phyloP scores from a whole-genome alignment of 768 basidiomycete species.

The Rubroboletus satanas region DNA sequence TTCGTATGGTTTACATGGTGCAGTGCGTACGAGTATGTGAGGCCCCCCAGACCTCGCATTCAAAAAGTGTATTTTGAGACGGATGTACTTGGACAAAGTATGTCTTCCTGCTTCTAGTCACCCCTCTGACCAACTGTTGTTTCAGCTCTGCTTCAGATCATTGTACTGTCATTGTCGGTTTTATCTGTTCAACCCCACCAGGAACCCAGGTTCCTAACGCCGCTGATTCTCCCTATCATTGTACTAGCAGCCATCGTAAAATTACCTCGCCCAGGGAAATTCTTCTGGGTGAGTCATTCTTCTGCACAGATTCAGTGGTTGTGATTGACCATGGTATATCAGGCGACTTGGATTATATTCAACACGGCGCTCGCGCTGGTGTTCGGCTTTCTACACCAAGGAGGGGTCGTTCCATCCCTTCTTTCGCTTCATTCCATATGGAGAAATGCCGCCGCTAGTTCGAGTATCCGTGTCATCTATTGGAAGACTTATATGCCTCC shows the following conservation, averaged over 20 bases:
- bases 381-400: conserved; percentile 39
- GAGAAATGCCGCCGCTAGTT: neutral
- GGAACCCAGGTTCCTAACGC: conserved; percentile 37
- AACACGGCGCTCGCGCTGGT: conserved; percentile 30
- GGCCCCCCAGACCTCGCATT: neutral
- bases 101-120: neutral
- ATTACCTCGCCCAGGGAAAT: conserved; percentile 22
- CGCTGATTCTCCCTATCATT: conserved; percentile 34
- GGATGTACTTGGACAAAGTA: conserved; percentile 19
- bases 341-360: conserved; percentile 29
- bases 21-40: conserved; percentile 5
- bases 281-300: conserved; percentile 32
- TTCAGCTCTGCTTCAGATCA: conserved; percentile 30
- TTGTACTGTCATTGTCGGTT: conserved; percentile 27
- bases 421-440: conserved; percentile 31
- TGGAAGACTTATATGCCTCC: conserved; percentile 44
- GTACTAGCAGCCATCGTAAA: conserved; percentile 27
- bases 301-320: neutral
- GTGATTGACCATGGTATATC: neutral
- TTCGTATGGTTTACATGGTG: conserved; percentile 24
- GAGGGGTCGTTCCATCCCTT: conserved; percentile 39
- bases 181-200: conserved; percentile 38
- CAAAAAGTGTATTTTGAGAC: conserved; percentile 10
- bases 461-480: conserved; percentile 25
- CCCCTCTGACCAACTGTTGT: neutral